Conservation (phyloP, 441 rosid species). For the Populus hybrid region DNA sequence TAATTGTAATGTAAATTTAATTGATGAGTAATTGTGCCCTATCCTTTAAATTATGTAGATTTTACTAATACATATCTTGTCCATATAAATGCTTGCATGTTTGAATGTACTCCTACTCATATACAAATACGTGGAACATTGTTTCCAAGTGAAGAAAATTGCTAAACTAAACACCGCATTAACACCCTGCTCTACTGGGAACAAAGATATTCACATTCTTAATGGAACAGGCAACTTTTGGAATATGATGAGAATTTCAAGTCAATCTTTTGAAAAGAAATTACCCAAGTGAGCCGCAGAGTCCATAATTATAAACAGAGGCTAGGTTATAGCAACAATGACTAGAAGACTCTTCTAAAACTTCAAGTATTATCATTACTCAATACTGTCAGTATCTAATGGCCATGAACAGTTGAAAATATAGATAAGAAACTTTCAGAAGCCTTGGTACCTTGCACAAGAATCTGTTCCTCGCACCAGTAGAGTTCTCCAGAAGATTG, state of each 20-base stretch:
- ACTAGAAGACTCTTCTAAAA: not conserved
- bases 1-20: not conserved
- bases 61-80: not conserved
- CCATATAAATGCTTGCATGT: not conserved
- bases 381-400: constrained; percentile 8
- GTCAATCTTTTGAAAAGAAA: not conserved
- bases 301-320: not conserved
- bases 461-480: constrained; percentile 49
- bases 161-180: not conserved
- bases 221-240: not conserved
- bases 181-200: not conserved
- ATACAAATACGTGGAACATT: not conserved
- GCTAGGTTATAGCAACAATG: not conserved
- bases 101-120: not conserved
- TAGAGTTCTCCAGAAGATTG: constrained; percentile 48
- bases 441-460: constrained; percentile 51
- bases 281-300: not conserved
- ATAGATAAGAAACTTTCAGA: constrained; percentile 9
- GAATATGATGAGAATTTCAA: not conserved
- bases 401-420: constrained; percentile 10
- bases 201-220: not conserved
- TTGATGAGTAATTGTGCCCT: not conserved
- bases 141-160: not conserved
- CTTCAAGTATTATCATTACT: not conserved
- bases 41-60: not conserved